Base-by-base conservation (phyloP, 2,329 filamentous ascomycete genomes). In the Teratosphaeria gauchensis region DNA sequence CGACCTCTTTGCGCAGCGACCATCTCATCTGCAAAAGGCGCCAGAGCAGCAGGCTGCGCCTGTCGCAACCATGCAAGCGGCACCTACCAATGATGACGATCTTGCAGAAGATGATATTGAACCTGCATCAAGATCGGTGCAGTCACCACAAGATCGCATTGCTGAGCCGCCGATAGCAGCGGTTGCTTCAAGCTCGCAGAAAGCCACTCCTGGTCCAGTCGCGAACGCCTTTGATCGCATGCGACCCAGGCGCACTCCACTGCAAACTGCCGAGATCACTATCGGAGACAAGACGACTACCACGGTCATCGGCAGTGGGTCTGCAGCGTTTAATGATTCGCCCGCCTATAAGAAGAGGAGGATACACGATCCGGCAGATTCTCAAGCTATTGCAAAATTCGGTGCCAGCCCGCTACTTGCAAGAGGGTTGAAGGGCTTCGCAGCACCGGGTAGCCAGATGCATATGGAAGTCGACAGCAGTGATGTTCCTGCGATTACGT, bases 231-330 rank as follows among this genome's bases (percentile, higher is more conserved):
- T 86, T 64, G 82, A 85, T 69, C 78, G 82, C 19, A 86, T 86
- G 82, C 78, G 84, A 16, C 79, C 81, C 0, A 87, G 84, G 68
- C 80, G 87, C 35, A 75, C 80, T 1, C 80, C 82, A 1, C 74
- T 80, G 31, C 85, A 89, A 65, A 76, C 86, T 56, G 88, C 88
- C 21, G 89, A 87, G 1, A 88, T 92, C 54, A 91, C 87, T 0
- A 83, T 92, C 57, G 89, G 88, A 1, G 79, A 85, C 61, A 81
- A 80, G 53, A 89, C 85, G 0, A 86, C 83, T 0, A 85, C 84
- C 21, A 79, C 84, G 33, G 63, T 70, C 19, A 80, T 90, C 63
- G 86, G 87, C 1, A 81, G 78, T 55, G 81, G 78, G 54, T 38
- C 32, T 38, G 42, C 42, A 21, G 16, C 6, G 6, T 48, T 48